phyloP scores from a whole-genome alignment of 139 green algal species.

The Pedinophyceae sp. region DNA sequence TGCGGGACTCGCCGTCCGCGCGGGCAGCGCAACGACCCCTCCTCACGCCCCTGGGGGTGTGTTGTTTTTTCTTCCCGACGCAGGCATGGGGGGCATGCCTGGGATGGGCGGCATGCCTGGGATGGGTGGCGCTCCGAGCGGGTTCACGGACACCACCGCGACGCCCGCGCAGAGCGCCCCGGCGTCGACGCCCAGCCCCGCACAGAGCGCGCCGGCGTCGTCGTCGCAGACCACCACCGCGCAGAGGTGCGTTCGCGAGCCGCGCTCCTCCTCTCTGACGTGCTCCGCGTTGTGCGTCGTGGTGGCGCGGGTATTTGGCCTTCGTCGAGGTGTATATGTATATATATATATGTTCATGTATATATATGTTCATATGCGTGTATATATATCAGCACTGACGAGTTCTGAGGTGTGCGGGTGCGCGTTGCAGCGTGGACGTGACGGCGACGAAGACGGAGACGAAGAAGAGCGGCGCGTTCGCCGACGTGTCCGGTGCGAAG shows the following conservation, averaged over 20 bases:
- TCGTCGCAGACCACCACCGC: background rate
- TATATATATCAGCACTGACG: conserved; percentile 4
- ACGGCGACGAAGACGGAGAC: too few relatives aligned
- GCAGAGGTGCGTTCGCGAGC: background rate
- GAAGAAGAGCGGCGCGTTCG: too few relatives aligned
- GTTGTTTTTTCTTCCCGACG: too few relatives aligned
- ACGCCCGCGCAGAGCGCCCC: background rate
- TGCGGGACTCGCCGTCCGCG: background rate
- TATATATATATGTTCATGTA: conserved; percentile 12
- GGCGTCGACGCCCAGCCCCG: background rate
- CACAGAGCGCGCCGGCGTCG: background rate
- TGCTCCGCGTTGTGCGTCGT: conserved; percentile 11
- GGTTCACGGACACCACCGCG: background rate
- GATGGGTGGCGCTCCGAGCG: too few relatives aligned
- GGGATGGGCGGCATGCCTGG: too few relatives aligned
- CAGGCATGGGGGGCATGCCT: too few relatives aligned
- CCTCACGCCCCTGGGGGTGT: too few relatives aligned
- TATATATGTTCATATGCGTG: conserved; percentile 12
- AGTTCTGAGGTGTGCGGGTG: too few relatives aligned
- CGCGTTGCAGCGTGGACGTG: too few relatives aligned
- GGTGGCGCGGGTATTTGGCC: conserved; percentile 7
- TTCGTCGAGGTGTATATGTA: conserved; percentile 9
- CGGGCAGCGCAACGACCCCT: background rate
- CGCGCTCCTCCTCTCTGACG: background rate
- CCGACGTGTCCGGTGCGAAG: too few relatives aligned